Evolutionary conservation across 495 filamentous ascomycete species (phyloP).

Genomic region (Podospora pseudopauciseta): DNA sequence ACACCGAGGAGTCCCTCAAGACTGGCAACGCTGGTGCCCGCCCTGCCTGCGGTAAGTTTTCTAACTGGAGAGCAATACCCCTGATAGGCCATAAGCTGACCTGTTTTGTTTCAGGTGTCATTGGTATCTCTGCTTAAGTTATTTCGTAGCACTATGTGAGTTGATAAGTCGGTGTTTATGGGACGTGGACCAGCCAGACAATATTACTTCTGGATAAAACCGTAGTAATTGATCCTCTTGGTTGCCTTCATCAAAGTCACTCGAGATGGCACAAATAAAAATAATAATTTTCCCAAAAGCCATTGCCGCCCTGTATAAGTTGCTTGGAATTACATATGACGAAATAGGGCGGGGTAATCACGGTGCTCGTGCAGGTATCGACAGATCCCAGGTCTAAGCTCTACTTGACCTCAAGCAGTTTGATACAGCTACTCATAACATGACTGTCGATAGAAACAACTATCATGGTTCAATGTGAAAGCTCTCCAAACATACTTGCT

Average conservation of each 20-base stretch:
- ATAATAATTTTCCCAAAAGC: background rate
- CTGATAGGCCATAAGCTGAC: constrained; percentile 15
- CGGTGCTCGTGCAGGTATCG: background rate
- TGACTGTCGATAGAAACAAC: background rate
- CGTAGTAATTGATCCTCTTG: background rate
- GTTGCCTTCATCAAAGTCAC: background rate
- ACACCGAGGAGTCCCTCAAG: constrained; percentile 88
- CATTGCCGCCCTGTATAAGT: background rate
- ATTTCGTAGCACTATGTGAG: background rate
- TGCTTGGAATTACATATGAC: background rate
- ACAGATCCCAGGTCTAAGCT: background rate
- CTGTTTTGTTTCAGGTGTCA: constrained; percentile 55
- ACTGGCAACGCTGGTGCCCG: constrained; percentile 92
- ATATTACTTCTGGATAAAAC: background rate
- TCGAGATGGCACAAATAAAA: background rate
- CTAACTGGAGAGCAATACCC: constrained; percentile 16
- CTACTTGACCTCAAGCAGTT: background rate
- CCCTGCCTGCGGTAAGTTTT: constrained; percentile 78
- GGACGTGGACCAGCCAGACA: background rate
- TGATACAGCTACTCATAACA: background rate
- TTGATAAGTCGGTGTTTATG: background rate
- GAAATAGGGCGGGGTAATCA: constrained; percentile 1
- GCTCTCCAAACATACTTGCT: background rate
- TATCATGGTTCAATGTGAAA: background rate
- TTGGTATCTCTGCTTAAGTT: constrained; percentile 69